Evolutionary conservation across 1,284 basidiomycete genomes (phyloP), one percentile per base, ranked within the genome.

Genomic region (Fomes fomentarius): DNA sequence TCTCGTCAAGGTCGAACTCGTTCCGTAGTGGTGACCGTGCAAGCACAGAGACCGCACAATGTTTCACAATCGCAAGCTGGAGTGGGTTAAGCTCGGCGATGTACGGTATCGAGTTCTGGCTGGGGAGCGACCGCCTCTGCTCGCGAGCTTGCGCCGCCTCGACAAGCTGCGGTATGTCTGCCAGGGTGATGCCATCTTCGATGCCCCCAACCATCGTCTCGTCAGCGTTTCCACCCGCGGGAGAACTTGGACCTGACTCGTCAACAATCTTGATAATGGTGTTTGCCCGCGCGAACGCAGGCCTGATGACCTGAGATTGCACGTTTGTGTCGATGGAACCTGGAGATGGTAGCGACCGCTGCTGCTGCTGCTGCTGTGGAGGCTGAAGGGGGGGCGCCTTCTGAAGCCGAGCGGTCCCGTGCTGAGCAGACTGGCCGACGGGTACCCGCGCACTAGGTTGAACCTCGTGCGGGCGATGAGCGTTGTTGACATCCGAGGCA

Each of bases 141-240:
- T 93, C 91, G 42, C 92, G 81, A 28, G 91, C 93, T 69, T 96
- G 93, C 40, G 95, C 93, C 2, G 89, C 93, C 68, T 96, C 92
- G 72, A 96, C 87, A 5, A 98, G 76, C 66, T 95, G 91, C 7
- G 96, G 94, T 57, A 99, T 92, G 74, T 99, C 97, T n/a, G 93
- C 94, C 10, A 99, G 82, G 0, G 96, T 98, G 65, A 98, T 88
- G 4, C 87, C 89, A 56, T 96, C 93, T 52, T 95, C 92, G 37
- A 76, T 62, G 12, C 65, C 66, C n/a, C 64, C 64, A 3, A 67
- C 61, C 50, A 58, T 65, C 11, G 60, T 40, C 42, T 69, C 63
- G 38, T 69, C 69, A 30, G 63, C 61, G 30, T 26, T 19, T 8
- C 76, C 80, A 21, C 75, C 78, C 11, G 85, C 79, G 11, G 88